Conservation (phyloP, 768 basidiomycete genomes). For the Serendipita sp. region DNA sequence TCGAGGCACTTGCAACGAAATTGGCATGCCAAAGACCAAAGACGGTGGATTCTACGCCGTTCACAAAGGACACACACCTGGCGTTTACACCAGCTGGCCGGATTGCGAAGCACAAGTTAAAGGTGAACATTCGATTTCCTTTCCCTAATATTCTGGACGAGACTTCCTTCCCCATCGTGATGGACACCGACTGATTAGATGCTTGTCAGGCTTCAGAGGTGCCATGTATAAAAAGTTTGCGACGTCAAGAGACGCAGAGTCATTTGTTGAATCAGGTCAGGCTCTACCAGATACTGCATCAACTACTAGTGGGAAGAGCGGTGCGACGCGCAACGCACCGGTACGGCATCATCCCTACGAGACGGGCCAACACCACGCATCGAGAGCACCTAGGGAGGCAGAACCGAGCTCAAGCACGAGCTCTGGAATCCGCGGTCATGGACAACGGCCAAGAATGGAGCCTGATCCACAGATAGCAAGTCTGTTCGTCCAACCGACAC, state of each 20-base stretch:
- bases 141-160: neutral
- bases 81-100: slow-evolving; percentile 59
- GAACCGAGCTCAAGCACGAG: no score
- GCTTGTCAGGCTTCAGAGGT: slow-evolving; percentile 24
- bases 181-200: neutral
- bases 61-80: slow-evolving; percentile 39
- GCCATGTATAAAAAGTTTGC: slow-evolving; percentile 55
- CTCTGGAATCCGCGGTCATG: no score
- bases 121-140: slow-evolving; percentile 17
- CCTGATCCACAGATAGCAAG: no score
- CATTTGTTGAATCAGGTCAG: slow-evolving; percentile 24
- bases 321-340: no score
- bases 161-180: neutral
- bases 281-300: no score
- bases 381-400: no score
- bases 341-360: no score
- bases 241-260: slow-evolving; percentile 37
- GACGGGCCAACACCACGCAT: no score
- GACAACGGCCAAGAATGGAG: no score
- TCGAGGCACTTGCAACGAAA: no score
- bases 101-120: slow-evolving; percentile 57
- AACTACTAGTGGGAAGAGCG: no score
- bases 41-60: slow-evolving; percentile 54
- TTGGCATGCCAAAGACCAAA: slow-evolving; percentile 26
- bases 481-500: no score